These are phyloP conservation scores for Xenosphaeropsis pyriputrescens DNA, from an alignment of 2,329 filamentous ascomycete species.

Conservation along the genomic window DNA sequence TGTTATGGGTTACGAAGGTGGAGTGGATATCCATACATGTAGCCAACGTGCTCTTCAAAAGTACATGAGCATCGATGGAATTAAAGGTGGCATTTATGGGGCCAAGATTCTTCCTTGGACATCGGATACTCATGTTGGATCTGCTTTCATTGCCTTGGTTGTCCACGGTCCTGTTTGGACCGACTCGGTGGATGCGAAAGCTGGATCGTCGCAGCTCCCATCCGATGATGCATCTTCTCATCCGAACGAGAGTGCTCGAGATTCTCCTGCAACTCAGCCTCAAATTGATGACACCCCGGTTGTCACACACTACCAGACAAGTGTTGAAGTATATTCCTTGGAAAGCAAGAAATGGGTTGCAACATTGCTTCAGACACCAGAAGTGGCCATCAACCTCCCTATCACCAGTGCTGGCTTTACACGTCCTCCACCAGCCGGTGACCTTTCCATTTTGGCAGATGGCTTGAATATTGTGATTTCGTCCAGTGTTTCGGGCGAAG, in stretches of 20 bases:
- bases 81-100: slow-evolving; percentile 65
- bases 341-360: slow-evolving; percentile 57
- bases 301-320: slow-evolving; percentile 57
- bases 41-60: slow-evolving; percentile 57
- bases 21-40: slow-evolving; percentile 61
- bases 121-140: slow-evolving; percentile 34
- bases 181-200: slow-evolving; percentile 7
- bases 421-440: slow-evolving; percentile 55
- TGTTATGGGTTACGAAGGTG: slow-evolving; percentile 67
- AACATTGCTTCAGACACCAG: slow-evolving; percentile 58
- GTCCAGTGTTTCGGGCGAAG: slow-evolving; percentile 75
- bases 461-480: slow-evolving; percentile 58
- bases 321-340: slow-evolving; percentile 79
- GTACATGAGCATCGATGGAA: slow-evolving; percentile 56
- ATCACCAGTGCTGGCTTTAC: slow-evolving; percentile 47
- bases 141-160: slow-evolving; percentile 66
- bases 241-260: slow-evolving; percentile 9
- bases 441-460: slow-evolving; percentile 60
- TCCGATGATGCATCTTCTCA: slow-evolving; percentile 8
- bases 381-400: slow-evolving; percentile 41
- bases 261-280: slow-evolving; percentile 1
- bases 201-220: slow-evolving; percentile 3
- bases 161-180: slow-evolving; percentile 62
- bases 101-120: slow-evolving; percentile 73
- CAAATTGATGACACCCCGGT: slow-evolving; percentile 13